Evolutionary conservation across 2,329 filamentous ascomycete species (phyloP).

Genomic region (Sarocladiaceae sp.): DNA sequence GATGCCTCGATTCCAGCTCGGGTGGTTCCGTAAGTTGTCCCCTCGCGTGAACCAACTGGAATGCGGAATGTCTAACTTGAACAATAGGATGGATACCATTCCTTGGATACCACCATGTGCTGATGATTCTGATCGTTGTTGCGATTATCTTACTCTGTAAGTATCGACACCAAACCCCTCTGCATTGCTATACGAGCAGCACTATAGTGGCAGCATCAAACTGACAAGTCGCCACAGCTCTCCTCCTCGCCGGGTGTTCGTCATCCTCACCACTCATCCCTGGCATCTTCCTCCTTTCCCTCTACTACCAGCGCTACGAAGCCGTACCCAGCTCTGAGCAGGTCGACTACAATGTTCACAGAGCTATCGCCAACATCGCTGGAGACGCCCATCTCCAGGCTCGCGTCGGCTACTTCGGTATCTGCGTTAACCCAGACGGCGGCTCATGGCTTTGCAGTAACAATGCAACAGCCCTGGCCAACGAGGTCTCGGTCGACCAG

Average conservation of each 20-base stretch:
- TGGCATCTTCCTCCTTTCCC: conserved; percentile 93
- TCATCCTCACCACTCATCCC: conserved; percentile 94
- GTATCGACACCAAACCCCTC: conserved; percentile 28
- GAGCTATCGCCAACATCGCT: conserved; percentile 84
- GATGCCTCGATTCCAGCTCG: conserved; percentile 35
- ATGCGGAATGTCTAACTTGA: conserved; percentile 19
- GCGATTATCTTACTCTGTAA: conserved; percentile 91
- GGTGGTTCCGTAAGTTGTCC: conserved; percentile 41
- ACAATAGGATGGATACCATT: conserved; percentile 57
- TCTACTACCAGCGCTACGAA: conserved; percentile 88
- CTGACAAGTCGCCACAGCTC: conserved; percentile 46
- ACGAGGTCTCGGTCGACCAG: conserved; percentile 82
- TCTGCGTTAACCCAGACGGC: conserved; percentile 88
- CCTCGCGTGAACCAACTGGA: conserved; percentile 11
- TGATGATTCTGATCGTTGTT: conserved; percentile 95
- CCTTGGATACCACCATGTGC: conserved; percentile 72
- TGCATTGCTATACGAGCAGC: background rate
- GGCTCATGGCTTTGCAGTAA: conserved; percentile 93
- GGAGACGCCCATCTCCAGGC: conserved; percentile 78
- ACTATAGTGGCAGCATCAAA: background rate
- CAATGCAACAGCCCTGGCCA: conserved; percentile 88
- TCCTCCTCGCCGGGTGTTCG: conserved; percentile 90
- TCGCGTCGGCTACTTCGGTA: conserved; percentile 94
- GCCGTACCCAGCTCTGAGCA: conserved; percentile 79
- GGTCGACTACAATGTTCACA: conserved; percentile 81